A percentile compares a stretch with the other conserved stretches of the same genome.
Evolutionary conservation across 441 rosid genomes (phyloP).

Genomic region (Croton laevigatus): DNA sequence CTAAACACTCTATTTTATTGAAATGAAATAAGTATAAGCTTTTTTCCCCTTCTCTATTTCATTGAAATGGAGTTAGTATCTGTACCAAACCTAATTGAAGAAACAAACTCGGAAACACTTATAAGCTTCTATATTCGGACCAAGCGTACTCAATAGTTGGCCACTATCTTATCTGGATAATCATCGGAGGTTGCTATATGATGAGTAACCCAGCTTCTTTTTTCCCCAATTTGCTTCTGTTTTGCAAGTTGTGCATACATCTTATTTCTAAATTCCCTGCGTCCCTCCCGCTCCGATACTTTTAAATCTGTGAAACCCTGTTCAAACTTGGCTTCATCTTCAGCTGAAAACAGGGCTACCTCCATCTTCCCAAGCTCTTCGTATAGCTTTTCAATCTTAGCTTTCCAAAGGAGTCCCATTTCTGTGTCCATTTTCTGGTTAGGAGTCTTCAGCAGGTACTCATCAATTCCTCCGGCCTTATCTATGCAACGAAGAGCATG

Average conservation of each 20-base stretch:
- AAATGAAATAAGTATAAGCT: too few relatives aligned
- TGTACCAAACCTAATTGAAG: too few relatives aligned
- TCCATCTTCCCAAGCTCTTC: conserved; percentile 76
- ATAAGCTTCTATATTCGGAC: too few relatives aligned
- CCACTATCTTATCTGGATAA: conserved; percentile 30
- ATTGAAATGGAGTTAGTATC: too few relatives aligned
- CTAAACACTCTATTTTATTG: too few relatives aligned
- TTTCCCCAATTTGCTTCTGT: conserved; percentile 40
- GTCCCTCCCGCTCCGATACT: conserved; percentile 58
- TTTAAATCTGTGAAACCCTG: conserved; percentile 75
- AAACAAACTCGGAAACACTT: too few relatives aligned
- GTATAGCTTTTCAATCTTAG: conserved; percentile 83
- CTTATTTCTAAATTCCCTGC: conserved; percentile 54
- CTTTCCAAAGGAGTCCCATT: conserved; percentile 85
- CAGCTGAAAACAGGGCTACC: conserved; percentile 65
- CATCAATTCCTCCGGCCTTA: conserved; percentile 98
- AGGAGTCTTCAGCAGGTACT: conserved; percentile 90
- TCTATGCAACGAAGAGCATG: conserved; percentile 95
- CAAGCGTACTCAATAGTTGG: conserved; percentile 11
- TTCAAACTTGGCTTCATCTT: conserved; percentile 77
- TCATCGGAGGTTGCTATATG: conserved; percentile 39
- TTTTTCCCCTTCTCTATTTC: too few relatives aligned
- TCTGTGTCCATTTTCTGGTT: conserved; percentile 94
- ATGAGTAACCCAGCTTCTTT: conserved; percentile 22
- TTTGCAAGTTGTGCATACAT: conserved; percentile 40